These are phyloP conservation scores for Trametes coccinea DNA, from an alignment of 768 basidiomycete species.

Conservation along the genomic window DNA sequence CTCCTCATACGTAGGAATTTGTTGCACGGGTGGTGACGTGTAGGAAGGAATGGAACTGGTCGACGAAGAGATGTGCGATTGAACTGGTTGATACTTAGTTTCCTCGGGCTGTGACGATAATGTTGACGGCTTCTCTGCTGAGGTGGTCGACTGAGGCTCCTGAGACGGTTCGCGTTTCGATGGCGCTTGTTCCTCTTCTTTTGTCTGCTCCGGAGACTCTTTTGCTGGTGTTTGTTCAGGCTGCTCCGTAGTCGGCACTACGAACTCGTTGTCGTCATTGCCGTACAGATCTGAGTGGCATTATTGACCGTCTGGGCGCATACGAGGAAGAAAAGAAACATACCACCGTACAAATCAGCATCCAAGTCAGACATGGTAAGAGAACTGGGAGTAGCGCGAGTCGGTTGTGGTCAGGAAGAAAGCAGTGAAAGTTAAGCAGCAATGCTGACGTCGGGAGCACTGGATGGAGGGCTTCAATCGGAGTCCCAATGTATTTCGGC, in stretches of 20 bases:
- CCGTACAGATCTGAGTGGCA: conserved; percentile 62
- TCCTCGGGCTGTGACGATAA: conserved; percentile 15
- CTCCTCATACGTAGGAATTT: conserved; percentile 79
- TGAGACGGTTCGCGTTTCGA: not conserved
- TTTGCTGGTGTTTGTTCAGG: conserved; percentile 33
- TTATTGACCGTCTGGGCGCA: not conserved
- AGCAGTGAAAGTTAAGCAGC: conserved; percentile 1
- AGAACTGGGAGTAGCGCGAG: conserved; percentile 50
- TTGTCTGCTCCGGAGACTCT: conserved; percentile 17
- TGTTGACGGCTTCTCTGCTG: conserved; percentile 12
- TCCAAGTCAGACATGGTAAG: conserved; percentile 76
- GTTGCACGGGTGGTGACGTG: conserved; percentile 53
- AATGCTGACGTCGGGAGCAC: conserved; percentile 9
- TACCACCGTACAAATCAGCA: conserved; percentile 89
- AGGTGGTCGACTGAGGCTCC: conserved; percentile 8
- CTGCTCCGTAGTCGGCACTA: conserved; percentile 45
- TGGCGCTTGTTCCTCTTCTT: not conserved
- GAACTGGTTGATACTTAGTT: conserved; percentile 25
- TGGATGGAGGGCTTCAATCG: not conserved
- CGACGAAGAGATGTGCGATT: conserved; percentile 23
- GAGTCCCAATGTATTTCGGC: not conserved
- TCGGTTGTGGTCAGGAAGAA: conserved; percentile 26
- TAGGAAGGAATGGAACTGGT: conserved; percentile 33
- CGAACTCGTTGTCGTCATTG: conserved; percentile 59
- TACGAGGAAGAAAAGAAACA: conserved; percentile 26